These are phyloP conservation scores for Lactarius evosmus DNA, from an alignment of 768 basidiomycete genomes.

Conservation along the genomic window DNA sequence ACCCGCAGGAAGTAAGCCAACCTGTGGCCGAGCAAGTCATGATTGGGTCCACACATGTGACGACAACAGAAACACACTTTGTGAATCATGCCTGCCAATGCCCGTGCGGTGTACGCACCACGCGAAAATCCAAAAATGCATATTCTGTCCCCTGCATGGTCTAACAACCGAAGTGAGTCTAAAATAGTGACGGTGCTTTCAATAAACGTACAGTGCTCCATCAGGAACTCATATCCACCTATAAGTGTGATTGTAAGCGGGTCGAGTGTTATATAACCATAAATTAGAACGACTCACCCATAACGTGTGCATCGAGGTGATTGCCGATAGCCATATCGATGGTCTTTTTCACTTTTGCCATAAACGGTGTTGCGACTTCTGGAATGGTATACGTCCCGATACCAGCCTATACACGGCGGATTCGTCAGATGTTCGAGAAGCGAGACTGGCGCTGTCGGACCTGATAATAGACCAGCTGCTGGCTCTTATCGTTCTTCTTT, in stretches of 20 bases:
- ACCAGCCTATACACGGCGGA: slow-evolving; percentile 48
- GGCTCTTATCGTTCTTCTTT: slow-evolving; percentile 56
- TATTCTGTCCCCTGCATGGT: slow-evolving; percentile 69
- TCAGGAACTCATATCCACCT: slow-evolving; percentile 77
- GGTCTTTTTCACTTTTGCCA: slow-evolving; percentile 51
- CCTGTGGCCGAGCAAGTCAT: slow-evolving; percentile 35
- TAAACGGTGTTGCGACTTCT: slow-evolving; percentile 55
- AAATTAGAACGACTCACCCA: slow-evolving; percentile 43
- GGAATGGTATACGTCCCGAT: slow-evolving; percentile 71
- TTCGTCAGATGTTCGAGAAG: neutral
- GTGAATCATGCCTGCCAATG: slow-evolving; percentile 72
- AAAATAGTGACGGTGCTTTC: neutral
- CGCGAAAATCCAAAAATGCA: slow-evolving; percentile 80
- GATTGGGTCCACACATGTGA: neutral
- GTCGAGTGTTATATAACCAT: too few species aligned
- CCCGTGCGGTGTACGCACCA: slow-evolving; percentile 68
- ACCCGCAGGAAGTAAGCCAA: slow-evolving; percentile 64
- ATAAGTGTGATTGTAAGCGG: neutral
- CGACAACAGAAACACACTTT: slow-evolving; percentile 40
- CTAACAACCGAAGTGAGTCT: slow-evolving; percentile 34
- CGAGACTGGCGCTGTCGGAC: slow-evolving; percentile 33
- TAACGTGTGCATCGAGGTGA: slow-evolving; percentile 66
- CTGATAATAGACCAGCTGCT: slow-evolving; percentile 77
- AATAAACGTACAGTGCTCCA: slow-evolving; percentile 61
- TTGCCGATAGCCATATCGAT: slow-evolving; percentile 60